A percentile compares a stretch with the other conserved stretches of the same genome.
Evolutionary conservation across 106 monocot genomes (phyloP).

Genomic region (Agapanthus africanus): DNA sequence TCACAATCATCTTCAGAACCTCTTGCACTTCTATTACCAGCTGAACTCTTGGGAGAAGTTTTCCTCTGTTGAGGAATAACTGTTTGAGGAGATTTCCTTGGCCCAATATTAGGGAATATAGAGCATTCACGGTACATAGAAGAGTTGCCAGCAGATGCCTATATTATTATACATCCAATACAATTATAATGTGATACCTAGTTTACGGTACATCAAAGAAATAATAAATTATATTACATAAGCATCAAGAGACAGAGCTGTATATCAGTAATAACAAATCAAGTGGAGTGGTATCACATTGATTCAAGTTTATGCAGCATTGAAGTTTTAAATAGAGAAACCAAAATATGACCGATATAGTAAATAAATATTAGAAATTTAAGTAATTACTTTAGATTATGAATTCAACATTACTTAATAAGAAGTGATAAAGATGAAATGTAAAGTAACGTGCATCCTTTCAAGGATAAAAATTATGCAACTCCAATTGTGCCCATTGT

Average conservation of each 20-base stretch:
- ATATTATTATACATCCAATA: conserved; percentile 9
- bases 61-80: conserved; percentile 6
- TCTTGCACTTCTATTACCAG: not conserved
- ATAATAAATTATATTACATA: not conserved
- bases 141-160: conserved; percentile 5
- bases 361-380: not conserved
- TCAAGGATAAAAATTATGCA: not conserved
- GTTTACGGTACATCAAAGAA: not conserved
- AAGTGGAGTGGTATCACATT: not conserved
- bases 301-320: not conserved
- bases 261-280: not conserved
- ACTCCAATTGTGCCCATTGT: too few relatives aligned
- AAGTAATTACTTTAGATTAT: not conserved
- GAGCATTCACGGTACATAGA: not conserved
- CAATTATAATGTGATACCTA: not conserved
- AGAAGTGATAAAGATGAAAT: not conserved
- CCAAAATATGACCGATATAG: not conserved
- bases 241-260: too few relatives aligned
- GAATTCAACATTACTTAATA: not conserved
- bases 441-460: not conserved
- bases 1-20: conserved; percentile 7
- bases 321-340: not conserved
- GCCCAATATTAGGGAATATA: not conserved
- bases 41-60: conserved; percentile 9
- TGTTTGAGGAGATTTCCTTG: not conserved